A percentile compares a stretch with the other conserved stretches of the same genome.
phyloP scores from a whole-genome alignment of 2,329 filamentous ascomycete species.

The Talaromyces sp. region DNA sequence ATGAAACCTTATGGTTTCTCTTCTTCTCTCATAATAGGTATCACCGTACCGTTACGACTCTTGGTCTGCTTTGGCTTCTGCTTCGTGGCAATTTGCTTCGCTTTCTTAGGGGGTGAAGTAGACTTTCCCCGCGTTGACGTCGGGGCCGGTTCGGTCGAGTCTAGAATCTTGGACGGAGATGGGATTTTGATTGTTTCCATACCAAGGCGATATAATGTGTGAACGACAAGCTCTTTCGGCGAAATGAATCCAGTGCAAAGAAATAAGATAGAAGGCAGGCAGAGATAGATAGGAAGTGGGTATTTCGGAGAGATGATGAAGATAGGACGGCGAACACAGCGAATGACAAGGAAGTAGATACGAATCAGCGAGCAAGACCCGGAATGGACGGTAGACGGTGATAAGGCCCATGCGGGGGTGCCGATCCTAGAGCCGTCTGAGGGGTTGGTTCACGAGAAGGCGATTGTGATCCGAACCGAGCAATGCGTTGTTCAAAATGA shows the following conservation, averaged over 20 bases:
- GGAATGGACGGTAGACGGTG: conserved; percentile 7
- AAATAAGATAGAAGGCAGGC: not conserved
- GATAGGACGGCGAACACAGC: conserved; percentile 16
- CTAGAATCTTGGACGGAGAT: conserved; percentile 59
- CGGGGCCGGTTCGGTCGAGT: conserved; percentile 32
- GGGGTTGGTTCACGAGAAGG: not conserved
- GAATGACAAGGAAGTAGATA: conserved; percentile 18
- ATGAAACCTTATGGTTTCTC: not conserved
- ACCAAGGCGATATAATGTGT: conserved; percentile 23
- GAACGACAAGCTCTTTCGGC: not conserved
- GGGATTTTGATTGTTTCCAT: conserved; percentile 65
- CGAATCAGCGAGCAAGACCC: not conserved
- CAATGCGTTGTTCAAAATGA: not conserved
- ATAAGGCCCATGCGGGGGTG: conserved; percentile 23
- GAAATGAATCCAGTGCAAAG: not conserved
- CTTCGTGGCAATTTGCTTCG: conserved; percentile 22
- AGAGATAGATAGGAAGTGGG: not conserved
- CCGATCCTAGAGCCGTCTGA: conserved; percentile 15
- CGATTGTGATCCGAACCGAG: not conserved
- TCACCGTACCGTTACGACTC: conserved; percentile 70
- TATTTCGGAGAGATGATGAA: conserved; percentile 6
- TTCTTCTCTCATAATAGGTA: conserved; percentile 12
- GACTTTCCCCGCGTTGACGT: conserved; percentile 31
- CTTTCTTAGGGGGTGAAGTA: conserved; percentile 27
- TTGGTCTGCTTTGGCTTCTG: conserved; percentile 72